Evolutionary conservation across 2,329 filamentous ascomycete genomes (phyloP).

Genomic region (Whalleya microplaca): DNA sequence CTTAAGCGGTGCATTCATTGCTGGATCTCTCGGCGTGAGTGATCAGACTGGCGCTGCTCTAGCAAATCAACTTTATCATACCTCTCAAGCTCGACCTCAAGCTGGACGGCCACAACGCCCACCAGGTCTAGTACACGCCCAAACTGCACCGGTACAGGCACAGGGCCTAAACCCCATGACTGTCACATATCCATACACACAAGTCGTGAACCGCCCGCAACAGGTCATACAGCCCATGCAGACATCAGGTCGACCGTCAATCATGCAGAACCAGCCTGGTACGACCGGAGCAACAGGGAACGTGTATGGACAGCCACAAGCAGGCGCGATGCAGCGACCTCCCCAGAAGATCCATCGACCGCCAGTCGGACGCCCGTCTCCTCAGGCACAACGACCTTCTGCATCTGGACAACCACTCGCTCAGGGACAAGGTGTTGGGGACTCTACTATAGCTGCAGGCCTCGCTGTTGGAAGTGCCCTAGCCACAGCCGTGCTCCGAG

Average conservation of each 20-base stretch:
- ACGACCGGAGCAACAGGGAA: slow-evolving; percentile 20
- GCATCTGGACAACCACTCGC: slow-evolving; percentile 9
- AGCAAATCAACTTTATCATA: slow-evolving; percentile 19
- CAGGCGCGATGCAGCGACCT: slow-evolving; percentile 6
- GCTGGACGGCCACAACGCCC: slow-evolving; percentile 6
- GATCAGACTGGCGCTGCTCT: slow-evolving; percentile 19
- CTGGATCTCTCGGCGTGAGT: slow-evolving; percentile 25
- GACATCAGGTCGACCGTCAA: slow-evolving; percentile 28
- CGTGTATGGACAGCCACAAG: slow-evolving; percentile 16
- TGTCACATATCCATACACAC: slow-evolving; percentile 3
- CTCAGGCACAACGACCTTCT: slow-evolving; percentile 14
- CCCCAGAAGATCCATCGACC: slow-evolving; percentile 14
- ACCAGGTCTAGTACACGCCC: slow-evolving; percentile 8
- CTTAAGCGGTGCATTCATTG: slow-evolving; percentile 28
- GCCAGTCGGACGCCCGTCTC: slow-evolving; percentile 16
- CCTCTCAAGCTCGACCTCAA: slow-evolving; percentile 15
- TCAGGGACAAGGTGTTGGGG: too few species aligned
- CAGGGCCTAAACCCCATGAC: slow-evolving; percentile 10
- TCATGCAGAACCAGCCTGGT: slow-evolving; percentile 29
- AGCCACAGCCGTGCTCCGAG: not conserved
- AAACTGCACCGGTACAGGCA: slow-evolving; percentile 23
- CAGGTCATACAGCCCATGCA: slow-evolving; percentile 29
- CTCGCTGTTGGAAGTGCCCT: slow-evolving; percentile 15
- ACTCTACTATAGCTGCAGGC: slow-evolving; percentile 18
- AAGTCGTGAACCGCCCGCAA: slow-evolving; percentile 14